Percentiles rank a stretch among this genome's conserved stretches.
phyloP scores from a whole-genome alignment of 768 basidiomycete genomes.

The Coprinopsis cinerea region DNA sequence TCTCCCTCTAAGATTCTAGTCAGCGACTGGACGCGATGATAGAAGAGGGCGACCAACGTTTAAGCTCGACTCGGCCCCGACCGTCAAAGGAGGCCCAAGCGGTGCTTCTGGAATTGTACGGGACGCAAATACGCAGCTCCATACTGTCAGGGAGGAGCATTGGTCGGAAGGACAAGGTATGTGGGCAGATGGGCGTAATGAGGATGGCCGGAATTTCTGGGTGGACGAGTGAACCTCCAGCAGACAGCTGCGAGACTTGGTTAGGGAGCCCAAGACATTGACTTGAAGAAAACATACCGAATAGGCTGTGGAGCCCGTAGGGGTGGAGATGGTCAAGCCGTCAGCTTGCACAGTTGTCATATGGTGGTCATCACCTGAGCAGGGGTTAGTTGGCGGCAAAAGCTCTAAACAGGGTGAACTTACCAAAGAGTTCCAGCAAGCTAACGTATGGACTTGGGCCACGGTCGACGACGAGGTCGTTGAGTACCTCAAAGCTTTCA shows the following conservation, averaged over 20 bases:
- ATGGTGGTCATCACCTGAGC: slow-evolving; percentile 92
- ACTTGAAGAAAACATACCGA: slow-evolving; percentile 53
- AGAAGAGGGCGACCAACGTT: slow-evolving; percentile 55
- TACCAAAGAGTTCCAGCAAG: slow-evolving; percentile 92
- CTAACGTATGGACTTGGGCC: slow-evolving; percentile 98
- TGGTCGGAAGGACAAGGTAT: slow-evolving; percentile 96
- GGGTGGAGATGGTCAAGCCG: slow-evolving; percentile 91
- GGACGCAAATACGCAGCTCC: slow-evolving; percentile 98
- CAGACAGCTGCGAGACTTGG: slow-evolving; percentile 57
- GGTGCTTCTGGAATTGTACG: slow-evolving; percentile 95
- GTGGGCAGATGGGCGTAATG: slow-evolving; percentile 97
- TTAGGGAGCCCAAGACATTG: slow-evolving; percentile 6
- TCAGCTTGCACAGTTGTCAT: slow-evolving; percentile 99
- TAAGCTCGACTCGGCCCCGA: slow-evolving; percentile 90
- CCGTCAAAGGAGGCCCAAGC: slow-evolving; percentile 99
- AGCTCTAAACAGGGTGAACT: slow-evolving; percentile 21
- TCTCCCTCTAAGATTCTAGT: slow-evolving; percentile 74
- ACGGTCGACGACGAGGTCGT: slow-evolving; percentile 96
- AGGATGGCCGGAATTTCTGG: slow-evolving; percentile 96
- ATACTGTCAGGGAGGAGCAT: slow-evolving; percentile 98
- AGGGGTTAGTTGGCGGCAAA: background rate
- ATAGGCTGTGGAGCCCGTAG: slow-evolving; percentile 98
- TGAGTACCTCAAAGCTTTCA: slow-evolving; percentile 94
- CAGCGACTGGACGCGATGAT: slow-evolving; percentile 8
- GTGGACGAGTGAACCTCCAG: slow-evolving; percentile 95